Evolutionary conservation across 2,329 filamentous ascomycete genomes (phyloP).

Genomic region (Penicillium psychrosexuale): DNA sequence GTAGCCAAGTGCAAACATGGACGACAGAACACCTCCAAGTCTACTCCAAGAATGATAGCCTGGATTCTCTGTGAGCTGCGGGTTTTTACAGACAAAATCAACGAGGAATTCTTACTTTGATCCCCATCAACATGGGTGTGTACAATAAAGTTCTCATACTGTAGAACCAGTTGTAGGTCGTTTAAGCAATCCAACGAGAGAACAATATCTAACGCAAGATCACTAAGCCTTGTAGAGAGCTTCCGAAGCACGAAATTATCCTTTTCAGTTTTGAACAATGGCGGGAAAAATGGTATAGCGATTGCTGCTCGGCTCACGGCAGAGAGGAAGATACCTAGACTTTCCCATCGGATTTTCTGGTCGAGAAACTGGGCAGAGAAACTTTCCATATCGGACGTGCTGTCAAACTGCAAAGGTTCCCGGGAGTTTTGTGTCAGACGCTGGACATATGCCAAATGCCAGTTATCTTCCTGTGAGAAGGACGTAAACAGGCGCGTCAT

Average conservation of each 20-base stretch:
- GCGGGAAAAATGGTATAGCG: conserved; percentile 30
- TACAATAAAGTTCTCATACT: conserved; percentile 49
- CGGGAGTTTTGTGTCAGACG: conserved; percentile 22
- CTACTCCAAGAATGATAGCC: conserved; percentile 48
- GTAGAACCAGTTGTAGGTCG: conserved; percentile 45
- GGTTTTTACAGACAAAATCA: not conserved
- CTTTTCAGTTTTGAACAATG: conserved; percentile 30
- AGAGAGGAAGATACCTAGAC: conserved; percentile 39
- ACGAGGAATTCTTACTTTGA: conserved; percentile 37
- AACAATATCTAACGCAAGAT: conserved; percentile 38
- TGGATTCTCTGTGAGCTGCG: conserved; percentile 14
- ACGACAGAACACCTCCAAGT: conserved; percentile 47
- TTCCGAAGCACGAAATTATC: conserved; percentile 26
- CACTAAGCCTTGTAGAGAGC: conserved; percentile 29
- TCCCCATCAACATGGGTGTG: conserved; percentile 46
- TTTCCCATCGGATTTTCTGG: conserved; percentile 39
- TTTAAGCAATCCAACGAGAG: conserved; percentile 39
- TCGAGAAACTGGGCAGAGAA: conserved; percentile 25
- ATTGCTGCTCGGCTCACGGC: conserved; percentile 35
- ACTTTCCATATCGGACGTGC: conserved; percentile 7
- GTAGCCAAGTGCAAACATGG: conserved; percentile 47
- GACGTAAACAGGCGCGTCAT: conserved; percentile 20
- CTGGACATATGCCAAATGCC: conserved; percentile 24
- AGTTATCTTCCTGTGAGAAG: conserved; percentile 21
- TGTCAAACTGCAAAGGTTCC: conserved; percentile 14